These are phyloP conservation scores for Colletotrichum brevisporum DNA, from an alignment of 2,329 filamentous ascomycete species.

Conservation along the genomic window DNA sequence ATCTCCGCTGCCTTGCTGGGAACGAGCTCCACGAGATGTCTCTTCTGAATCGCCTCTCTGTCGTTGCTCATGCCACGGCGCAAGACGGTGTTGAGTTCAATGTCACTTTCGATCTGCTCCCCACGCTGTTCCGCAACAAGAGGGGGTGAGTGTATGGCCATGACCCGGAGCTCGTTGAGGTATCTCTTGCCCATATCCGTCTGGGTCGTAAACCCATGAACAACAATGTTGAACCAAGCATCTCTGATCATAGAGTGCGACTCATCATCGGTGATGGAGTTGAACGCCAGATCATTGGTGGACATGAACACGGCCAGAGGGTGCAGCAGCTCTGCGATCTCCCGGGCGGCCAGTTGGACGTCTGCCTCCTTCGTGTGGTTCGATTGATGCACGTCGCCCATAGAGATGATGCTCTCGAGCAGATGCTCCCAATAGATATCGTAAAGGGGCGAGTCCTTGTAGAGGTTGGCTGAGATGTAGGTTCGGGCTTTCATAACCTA, in stretches of 20 bases:
- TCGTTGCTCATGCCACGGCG: constrained; percentile 87
- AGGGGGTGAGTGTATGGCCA: constrained; percentile 90
- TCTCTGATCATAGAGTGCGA: constrained; percentile 83
- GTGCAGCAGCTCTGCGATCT: constrained; percentile 89
- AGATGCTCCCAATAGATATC: constrained; percentile 87
- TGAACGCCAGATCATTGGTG: constrained; percentile 68
- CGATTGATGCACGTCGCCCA: constrained; percentile 85
- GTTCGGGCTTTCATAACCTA: constrained; percentile 84
- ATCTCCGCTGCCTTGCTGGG: constrained; percentile 85
- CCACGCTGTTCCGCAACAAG: constrained; percentile 90
- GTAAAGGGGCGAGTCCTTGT: constrained; percentile 80
- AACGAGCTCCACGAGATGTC: constrained; percentile 79
- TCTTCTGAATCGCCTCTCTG: constrained; percentile 85
- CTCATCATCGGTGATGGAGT: constrained; percentile 73
- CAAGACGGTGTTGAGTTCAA: constrained; percentile 95
- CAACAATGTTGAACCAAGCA: constrained; percentile 98
- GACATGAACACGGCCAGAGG: constrained; percentile 91
- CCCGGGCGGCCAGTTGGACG: constrained; percentile 84
- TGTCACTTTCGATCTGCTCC: constrained; percentile 93
- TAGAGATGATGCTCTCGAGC: constrained; percentile 88
- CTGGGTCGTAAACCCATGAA: constrained; percentile 87
- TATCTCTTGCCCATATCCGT: constrained; percentile 82
- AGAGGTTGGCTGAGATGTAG: constrained; percentile 80
- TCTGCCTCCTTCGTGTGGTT: constrained; percentile 83
- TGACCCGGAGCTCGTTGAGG: constrained; percentile 81